Evolutionary conservation across 2,329 filamentous ascomycete genomes (phyloP), one percentile per base, ranked within the genome.

Genomic region (Alternaria incomplexa): DNA sequence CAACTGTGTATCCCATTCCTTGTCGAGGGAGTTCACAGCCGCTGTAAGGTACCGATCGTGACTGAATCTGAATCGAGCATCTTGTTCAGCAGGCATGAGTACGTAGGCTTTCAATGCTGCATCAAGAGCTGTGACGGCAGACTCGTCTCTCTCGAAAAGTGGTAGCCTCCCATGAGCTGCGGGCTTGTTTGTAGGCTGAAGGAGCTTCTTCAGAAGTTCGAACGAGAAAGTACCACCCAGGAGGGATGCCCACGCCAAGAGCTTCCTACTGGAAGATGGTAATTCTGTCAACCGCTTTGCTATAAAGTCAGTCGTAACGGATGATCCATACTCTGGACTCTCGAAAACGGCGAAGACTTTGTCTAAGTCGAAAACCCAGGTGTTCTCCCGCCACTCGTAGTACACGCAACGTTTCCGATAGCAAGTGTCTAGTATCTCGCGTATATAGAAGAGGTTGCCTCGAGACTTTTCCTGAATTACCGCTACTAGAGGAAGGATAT

Each of bases 371-470:
- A 90, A 97, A 26, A 73, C 53, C 95, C 95, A 98, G 48, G 87
- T 86, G 50, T 89, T 92, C 67, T 91, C 88, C 70, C 89, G 89
- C 85, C 96, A 97, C 65, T 93, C 93, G 79, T 97, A 97, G 87
- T 90, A 97, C 53, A 97, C 91, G 77, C 92, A 97, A 69, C 90
- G 90, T 75, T 93, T 96, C 44, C 92, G 89, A 77, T 97, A 90
- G 76, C 93, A 96, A 4, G 91, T 90, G 73, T 92, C 92, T 5
- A 97, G 86, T 87, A 97, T 96, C 80, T 97, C 93, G 58, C 93
- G 87, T 78, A 97, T 91, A 73, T 96, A 96, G 73, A 97, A 97
- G 0, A 93, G 91, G 65, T 97, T 97, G 2, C 94, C 94, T 25
- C 88, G 88, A 9, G 92, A 95, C 81, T 96, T 96, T 73, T 95